Percentiles rank a stretch among this genome's conserved stretches.
These are phyloP conservation scores for Colletotrichum acutatum DNA, from an alignment of 2,329 filamentous ascomycete genomes.

Conservation along the genomic window DNA sequence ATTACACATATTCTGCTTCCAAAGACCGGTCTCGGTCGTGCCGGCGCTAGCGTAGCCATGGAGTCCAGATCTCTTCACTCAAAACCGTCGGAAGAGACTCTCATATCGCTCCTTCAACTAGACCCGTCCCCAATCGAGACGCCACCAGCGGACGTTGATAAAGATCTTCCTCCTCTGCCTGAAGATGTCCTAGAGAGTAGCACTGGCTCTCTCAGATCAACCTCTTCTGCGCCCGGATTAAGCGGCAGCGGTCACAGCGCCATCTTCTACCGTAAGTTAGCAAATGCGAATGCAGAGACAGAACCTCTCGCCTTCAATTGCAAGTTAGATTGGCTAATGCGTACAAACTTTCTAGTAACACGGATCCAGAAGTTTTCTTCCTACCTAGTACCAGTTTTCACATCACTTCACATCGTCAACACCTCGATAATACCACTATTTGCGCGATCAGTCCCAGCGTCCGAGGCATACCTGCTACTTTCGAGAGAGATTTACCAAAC, in stretches of 20 bases:
- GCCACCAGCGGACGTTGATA: conserved; percentile 59
- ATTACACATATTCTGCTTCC: neutral
- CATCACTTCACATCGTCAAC: conserved; percentile 81
- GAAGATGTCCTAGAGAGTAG: conserved; percentile 48
- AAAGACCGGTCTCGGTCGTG: neutral
- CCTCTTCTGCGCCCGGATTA: conserved; percentile 63
- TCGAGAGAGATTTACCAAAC: conserved; percentile 94
- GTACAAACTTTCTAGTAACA: conserved; percentile 62
- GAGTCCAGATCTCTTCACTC: conserved; percentile 31
- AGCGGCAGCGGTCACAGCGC: conserved; percentile 73
- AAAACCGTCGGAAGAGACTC: conserved; percentile 36
- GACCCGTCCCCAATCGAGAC: conserved; percentile 62
- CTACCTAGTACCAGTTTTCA: conserved; percentile 83
- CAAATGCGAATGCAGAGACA: neutral
- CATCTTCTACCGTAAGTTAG: conserved; percentile 77
- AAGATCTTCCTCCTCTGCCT: conserved; percentile 54
- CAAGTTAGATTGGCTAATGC: conserved; percentile 19
- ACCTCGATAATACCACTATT: conserved; percentile 83
- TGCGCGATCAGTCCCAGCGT: conserved; percentile 77
- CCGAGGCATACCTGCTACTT: conserved; percentile 89
- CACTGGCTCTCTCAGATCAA: conserved; percentile 49
- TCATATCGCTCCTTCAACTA: conserved; percentile 37
- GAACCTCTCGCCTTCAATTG: conserved; percentile 9
- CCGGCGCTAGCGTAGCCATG: conserved; percentile 9
- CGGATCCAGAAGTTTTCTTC: conserved; percentile 89